Base-by-base conservation (phyloP, 2,329 filamentous ascomycete species). In the Aspergillus ochraceus region DNA sequence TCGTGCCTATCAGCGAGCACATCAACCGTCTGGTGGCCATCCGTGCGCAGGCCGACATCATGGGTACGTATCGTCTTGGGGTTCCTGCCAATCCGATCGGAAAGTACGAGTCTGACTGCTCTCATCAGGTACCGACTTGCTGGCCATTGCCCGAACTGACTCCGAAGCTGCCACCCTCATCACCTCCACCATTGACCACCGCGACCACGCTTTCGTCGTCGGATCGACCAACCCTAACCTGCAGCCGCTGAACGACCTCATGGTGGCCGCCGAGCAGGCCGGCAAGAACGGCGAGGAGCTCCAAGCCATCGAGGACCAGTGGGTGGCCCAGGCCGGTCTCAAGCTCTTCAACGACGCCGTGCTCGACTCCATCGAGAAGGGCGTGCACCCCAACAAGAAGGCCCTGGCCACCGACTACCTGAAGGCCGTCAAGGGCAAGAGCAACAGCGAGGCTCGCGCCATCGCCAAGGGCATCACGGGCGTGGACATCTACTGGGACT, bases 11-110 rank as follows among this genome's bases (percentile, higher is more conserved):
- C 74, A 91, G 88, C 79, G 95, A 99, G 82, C 95, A 99, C 82
- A 97, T 98, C 81, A 98, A 97, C 83, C 90, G 95, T 57, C 84
- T 99, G 57, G 92, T 99, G 54, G 93, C 95, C 68, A 98, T 99
- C 76, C 90, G 95, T 61, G 94, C 95, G 4, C 95, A 99, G 80
- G 94, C 95, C 68, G 95, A 99, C 75, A 98, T 99, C 72, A 98
- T 99, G 95, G 95, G 90, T 87, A 79, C 68, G 73, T 66, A 11
- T 8, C 20, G 9, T 2, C 12, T 32, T 32, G 17, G 14, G 8
- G 4, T 6, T 32, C 24, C 46, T 20, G 20, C 4, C 20, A 39
- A 50, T 24, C n/a, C 26, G n/a, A 20, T 32, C 20, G 32, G 4
- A 4, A 42, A 17, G 14, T 17, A 6, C 36, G 17, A 17, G 36